A percentile compares a stretch with the other conserved stretches of the same genome.
Conservation (phyloP, 2,329 filamentous ascomycete species). For the Colletotrichum gloeosporioides region DNA sequence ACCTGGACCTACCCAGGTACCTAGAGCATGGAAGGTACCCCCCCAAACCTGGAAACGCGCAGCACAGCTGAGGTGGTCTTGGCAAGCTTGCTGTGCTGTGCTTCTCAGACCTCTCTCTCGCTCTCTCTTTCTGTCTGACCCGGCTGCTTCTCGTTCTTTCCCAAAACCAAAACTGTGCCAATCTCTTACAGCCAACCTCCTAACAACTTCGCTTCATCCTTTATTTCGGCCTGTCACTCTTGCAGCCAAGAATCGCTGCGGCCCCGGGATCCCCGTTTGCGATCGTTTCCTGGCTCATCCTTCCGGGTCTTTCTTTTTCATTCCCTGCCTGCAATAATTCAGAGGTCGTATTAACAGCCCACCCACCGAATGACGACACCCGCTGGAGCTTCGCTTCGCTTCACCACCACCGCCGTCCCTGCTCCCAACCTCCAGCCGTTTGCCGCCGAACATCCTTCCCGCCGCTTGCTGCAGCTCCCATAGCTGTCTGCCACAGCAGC, state of each 20-base stretch:
- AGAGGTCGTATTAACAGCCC: not conserved
- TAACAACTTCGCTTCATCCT: not conserved
- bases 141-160: not conserved
- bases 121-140: not conserved
- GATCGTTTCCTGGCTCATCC: not conserved
- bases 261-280: not conserved
- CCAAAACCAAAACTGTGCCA: slow-evolving; percentile 1
- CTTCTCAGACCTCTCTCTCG: not conserved
- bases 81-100: not conserved
- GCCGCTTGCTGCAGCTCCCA: not conserved
- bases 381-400: slow-evolving; percentile 8
- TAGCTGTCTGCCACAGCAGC: not conserved
- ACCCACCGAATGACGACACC: slow-evolving; percentile 20
- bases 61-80: not conserved
- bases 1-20: no score
- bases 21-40: not conserved
- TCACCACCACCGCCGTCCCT: not conserved
- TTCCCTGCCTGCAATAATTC: not conserved
- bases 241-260: not conserved
- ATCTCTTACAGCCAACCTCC: not conserved
- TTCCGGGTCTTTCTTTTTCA: not conserved
- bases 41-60: not conserved
- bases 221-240: not conserved
- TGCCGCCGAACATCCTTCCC: not conserved
- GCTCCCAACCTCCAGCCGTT: not conserved